Evolutionary conservation across 441 rosid species (phyloP).

Genomic region (Jatropha multifida): DNA sequence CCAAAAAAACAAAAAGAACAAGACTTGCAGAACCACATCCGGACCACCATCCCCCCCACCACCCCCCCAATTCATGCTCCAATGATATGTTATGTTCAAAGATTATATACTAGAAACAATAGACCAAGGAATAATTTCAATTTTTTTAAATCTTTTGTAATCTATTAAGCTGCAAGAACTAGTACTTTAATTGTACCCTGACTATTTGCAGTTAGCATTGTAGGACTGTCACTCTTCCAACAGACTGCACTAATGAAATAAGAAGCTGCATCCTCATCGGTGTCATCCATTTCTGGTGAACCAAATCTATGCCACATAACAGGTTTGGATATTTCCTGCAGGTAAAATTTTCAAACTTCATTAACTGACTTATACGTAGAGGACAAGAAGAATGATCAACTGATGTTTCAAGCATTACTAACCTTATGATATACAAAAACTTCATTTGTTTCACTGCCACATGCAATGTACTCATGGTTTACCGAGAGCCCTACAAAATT

Average conservation of each 20-base stretch:
- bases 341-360: conserved; percentile 1
- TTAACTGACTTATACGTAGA: background rate
- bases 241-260: conserved; percentile 97
- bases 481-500: conserved; percentile 96
- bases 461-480: conserved; percentile 79
- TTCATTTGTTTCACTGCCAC: conserved; percentile 98
- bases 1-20: background rate
- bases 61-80: conserved; percentile 10
- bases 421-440: conserved; percentile 98
- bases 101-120: too few relatives aligned
- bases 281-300: conserved; percentile 77
- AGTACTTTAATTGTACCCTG: conserved; percentile 96
- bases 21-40: too few relatives aligned
- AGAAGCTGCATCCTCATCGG: conserved; percentile 84
- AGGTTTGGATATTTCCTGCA: conserved; percentile 89
- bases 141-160: background rate
- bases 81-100: background rate
- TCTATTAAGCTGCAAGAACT: conserved; percentile 61
- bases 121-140: background rate
- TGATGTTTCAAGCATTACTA: conserved; percentile 8
- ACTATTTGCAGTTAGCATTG: conserved; percentile 95
- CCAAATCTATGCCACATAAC: conserved; percentile 91
- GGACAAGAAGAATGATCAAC: background rate
- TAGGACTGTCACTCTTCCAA: conserved; percentile 97
- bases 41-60: background rate